Evolutionary conservation across 2,329 filamentous ascomycete species (phyloP).

Genomic region (Cordyceps cateniannulata): DNA sequence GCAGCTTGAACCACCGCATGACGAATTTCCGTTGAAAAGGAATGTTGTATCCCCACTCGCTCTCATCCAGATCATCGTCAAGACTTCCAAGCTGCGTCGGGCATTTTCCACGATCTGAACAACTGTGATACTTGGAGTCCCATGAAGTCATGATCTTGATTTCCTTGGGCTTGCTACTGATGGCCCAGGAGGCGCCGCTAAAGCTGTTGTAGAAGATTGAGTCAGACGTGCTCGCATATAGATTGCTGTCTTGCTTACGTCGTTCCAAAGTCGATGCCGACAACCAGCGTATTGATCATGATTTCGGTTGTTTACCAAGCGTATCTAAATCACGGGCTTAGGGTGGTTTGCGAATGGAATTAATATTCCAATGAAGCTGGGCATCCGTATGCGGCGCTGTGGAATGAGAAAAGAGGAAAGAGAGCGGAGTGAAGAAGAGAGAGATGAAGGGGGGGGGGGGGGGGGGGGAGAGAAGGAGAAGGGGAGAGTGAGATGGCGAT

Average conservation of each 20-base stretch:
- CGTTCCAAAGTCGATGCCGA: constrained; percentile 42
- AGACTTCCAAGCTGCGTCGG: constrained; percentile 23
- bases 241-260: constrained; percentile 25
- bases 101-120: constrained; percentile 25
- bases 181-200: constrained; percentile 36
- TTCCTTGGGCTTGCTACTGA: constrained; percentile 19
- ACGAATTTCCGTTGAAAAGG: constrained; percentile 16
- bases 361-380: no score
- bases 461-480: no score
- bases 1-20: constrained; percentile 36
- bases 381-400: no score
- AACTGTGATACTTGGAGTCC: constrained; percentile 18
- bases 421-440: no score
- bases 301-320: not conserved
- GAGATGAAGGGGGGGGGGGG: no score
- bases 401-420: no score
- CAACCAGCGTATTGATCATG: constrained; percentile 20
- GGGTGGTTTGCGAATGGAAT: no score
- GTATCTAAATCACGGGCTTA: not conserved
- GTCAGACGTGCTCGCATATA: not conserved
- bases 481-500: no score
- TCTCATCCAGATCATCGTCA: accelerated
- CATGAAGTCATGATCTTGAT: constrained; percentile 28
- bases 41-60: constrained; percentile 28
- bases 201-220: constrained; percentile 18